Percentiles rank a stretch among this genome's conserved stretches.
Conservation (phyloP, 192 early-diverging fungal species). For the Ambispora gerdemannii region DNA sequence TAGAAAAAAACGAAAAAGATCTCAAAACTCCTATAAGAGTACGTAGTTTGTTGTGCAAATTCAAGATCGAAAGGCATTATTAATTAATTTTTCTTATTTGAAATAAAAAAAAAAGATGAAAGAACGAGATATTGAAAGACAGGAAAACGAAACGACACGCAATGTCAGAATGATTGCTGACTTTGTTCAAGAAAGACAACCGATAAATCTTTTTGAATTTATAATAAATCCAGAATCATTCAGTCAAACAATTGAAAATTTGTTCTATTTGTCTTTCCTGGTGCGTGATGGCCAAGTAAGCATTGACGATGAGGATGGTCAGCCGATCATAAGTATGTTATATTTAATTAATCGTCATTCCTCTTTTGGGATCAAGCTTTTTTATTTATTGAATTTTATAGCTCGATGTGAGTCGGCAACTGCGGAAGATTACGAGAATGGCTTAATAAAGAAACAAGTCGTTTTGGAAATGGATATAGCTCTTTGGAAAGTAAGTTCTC, state of each 20-base stretch:
- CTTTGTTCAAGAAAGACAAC: conserved; percentile 53
- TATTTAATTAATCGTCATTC: not conserved
- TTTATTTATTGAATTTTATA: conserved; percentile 35
- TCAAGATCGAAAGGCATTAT: too few relatives aligned
- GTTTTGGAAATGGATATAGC: conserved; percentile 69
- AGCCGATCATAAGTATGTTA: conserved; percentile 53
- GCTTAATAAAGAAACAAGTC: conserved; percentile 73
- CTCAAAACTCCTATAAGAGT: conserved; percentile 38
- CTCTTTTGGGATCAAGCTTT: not conserved
- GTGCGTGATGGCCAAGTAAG: conserved; percentile 78
- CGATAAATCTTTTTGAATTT: conserved; percentile 79
- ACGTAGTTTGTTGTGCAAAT: not conserved
- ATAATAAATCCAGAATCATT: conserved; percentile 89
- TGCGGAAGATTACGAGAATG: conserved; percentile 60
- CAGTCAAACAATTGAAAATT: conserved; percentile 91
- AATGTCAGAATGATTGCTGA: conserved; percentile 69
- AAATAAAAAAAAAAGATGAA: conserved; percentile 36
- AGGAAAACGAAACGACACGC: conserved; percentile 85
- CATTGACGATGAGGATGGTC: conserved; percentile 69
- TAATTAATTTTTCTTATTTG: not conserved
- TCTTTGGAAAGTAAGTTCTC: conserved; percentile 60
- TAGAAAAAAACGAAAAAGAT: conserved; percentile 48
- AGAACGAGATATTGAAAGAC: conserved; percentile 69
- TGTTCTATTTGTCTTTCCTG: conserved; percentile 97
- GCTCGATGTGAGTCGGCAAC: conserved; percentile 64